Evolutionary conservation across 2,329 filamentous ascomycete species (phyloP).

Genomic region (Fonsecaea pedrosoi): DNA sequence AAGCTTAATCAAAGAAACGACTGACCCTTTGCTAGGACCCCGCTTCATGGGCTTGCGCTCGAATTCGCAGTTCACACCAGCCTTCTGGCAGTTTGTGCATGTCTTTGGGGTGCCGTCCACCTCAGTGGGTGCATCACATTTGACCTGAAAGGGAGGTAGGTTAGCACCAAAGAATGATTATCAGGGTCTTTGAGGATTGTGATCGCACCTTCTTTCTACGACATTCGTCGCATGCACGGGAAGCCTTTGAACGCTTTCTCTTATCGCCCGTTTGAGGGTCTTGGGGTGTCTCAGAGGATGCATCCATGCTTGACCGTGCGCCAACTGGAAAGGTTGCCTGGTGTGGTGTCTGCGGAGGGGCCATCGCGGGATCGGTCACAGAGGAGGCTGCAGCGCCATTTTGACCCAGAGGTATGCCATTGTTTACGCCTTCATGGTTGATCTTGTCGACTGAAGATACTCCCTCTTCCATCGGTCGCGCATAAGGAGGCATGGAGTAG

Average conservation of each 20-base stretch:
- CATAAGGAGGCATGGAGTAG: conserved; percentile 28
- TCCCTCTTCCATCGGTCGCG: conserved; percentile 27
- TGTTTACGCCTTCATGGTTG: conserved; percentile 19
- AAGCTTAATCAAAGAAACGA: conserved; percentile 20
- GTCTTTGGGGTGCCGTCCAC: conserved; percentile 66
- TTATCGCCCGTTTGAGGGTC: conserved; percentile 58
- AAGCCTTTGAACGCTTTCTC: conserved; percentile 83
- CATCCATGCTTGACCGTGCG: conserved; percentile 32
- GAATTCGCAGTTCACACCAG: conserved; percentile 79
- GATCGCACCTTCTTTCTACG: conserved; percentile 74
- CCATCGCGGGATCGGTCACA: conserved; percentile 30
- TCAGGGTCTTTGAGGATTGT: neutral
- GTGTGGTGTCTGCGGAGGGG: conserved; percentile 31
- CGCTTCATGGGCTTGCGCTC: conserved; percentile 87
- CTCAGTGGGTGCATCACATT: conserved; percentile 82
- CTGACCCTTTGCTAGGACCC: conserved; percentile 84
- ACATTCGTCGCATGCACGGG: conserved; percentile 87
- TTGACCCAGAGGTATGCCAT: conserved; percentile 16
- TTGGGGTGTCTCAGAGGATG: conserved; percentile 27
- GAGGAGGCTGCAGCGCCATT: conserved; percentile 23
- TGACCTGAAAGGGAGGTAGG: conserved; percentile 60
- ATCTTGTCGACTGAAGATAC: conserved; percentile 9
- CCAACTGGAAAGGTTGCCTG: conserved; percentile 24
- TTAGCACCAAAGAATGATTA: conserved; percentile 12
- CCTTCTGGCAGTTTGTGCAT: conserved; percentile 81